Conservation (phyloP, 257 asterid genomes). For the Solanum raphanifolium region DNA sequence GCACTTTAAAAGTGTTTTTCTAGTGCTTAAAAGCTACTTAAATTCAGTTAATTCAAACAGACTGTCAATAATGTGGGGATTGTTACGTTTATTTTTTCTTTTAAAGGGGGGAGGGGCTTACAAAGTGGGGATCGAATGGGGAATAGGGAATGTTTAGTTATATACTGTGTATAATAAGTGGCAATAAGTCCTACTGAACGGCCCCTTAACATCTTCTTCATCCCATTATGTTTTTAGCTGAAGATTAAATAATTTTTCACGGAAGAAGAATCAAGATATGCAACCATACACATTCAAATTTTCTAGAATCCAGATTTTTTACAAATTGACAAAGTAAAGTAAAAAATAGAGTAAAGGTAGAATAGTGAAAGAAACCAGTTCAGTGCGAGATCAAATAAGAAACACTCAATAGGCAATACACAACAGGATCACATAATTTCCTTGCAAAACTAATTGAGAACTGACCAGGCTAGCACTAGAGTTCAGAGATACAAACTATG, state of each 20-base stretch:
- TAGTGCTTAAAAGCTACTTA: too few relatives aligned
- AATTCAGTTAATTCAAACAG: too few relatives aligned
- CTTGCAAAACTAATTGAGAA: neutral
- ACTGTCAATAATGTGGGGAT: too few relatives aligned
- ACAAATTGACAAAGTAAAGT: neutral
- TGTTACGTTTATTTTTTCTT: too few relatives aligned
- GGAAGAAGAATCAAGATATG: neutral
- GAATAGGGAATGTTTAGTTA: neutral
- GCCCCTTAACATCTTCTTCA: neutral
- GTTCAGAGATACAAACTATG: neutral
- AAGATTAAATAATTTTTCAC: neutral
- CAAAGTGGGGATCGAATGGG: neutral
- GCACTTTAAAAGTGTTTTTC: too few relatives aligned
- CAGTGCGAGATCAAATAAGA: neutral
- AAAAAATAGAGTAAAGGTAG: neutral
- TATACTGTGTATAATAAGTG: neutral
- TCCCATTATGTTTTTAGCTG: neutral
- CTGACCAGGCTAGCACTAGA: neutral
- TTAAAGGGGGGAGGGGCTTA: neutral
- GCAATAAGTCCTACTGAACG: neutral
- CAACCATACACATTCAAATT: neutral
- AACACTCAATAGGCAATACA: neutral
- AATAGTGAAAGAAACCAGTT: neutral
- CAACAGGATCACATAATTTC: neutral
- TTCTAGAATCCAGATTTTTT: neutral